Percentiles rank a stretch among this genome's conserved stretches.
Conservation (phyloP, 2,329 filamentous ascomycete genomes). For the Tolypocladium endophyticum region DNA sequence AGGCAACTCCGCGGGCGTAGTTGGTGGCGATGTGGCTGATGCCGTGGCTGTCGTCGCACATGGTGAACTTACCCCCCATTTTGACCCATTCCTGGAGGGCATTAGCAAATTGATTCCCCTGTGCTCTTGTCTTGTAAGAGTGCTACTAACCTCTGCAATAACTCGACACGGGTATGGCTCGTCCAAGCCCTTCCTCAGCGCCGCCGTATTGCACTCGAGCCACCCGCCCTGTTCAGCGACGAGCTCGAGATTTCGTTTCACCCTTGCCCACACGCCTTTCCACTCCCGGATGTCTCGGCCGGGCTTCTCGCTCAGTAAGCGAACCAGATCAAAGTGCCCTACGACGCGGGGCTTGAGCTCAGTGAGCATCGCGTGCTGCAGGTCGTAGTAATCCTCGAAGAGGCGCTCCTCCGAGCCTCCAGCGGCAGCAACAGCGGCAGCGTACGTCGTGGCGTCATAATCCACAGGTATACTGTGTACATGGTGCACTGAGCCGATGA, state of each 20-base stretch:
- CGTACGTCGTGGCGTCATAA: conserved; percentile 62
- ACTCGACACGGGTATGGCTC: conserved; percentile 79
- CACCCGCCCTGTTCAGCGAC: conserved; percentile 67
- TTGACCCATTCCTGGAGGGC: conserved; percentile 54
- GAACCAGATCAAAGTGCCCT: conserved; percentile 88
- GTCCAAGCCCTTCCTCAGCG: conserved; percentile 75
- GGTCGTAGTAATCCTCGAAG: conserved; percentile 78
- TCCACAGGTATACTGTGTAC: conserved; percentile 82
- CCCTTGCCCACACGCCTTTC: conserved; percentile 59
- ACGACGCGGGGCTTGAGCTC: conserved; percentile 66
- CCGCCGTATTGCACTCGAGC: conserved; percentile 83
- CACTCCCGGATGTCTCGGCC: conserved; percentile 48
- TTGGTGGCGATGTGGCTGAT: conserved; percentile 80
- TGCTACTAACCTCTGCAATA: conserved; percentile 57
- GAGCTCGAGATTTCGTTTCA: conserved; percentile 63
- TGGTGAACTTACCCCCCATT: conserved; percentile 70
- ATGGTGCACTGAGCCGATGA: conserved; percentile 89
- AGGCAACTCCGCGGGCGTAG: conserved; percentile 60
- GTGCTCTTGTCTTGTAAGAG: neutral
- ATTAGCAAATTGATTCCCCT: neutral
- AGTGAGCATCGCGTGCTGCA: conserved; percentile 71
- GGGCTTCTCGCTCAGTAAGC: conserved; percentile 64
- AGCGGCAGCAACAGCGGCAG: conserved; percentile 26
- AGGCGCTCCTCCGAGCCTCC: conserved; percentile 56
- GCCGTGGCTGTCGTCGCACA: conserved; percentile 93